A percentile compares a stretch with the other conserved stretches of the same genome.
These are phyloP conservation scores for Penicillium tannophilum DNA, from an alignment of 495 filamentous ascomycete genomes.

Conservation along the genomic window DNA sequence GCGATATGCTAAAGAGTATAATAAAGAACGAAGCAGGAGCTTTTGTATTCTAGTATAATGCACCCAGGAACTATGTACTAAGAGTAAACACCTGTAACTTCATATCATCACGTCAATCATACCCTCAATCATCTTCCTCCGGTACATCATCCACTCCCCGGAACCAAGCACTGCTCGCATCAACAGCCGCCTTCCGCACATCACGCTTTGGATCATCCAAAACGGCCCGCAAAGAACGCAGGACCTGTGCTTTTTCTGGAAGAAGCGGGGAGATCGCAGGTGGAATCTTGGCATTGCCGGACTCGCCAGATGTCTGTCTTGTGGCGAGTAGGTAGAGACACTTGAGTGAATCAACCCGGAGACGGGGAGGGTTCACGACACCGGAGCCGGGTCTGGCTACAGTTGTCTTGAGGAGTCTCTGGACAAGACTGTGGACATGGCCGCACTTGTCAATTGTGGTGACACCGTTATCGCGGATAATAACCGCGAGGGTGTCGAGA, in stretches of 20 bases:
- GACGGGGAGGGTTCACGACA: conserved; percentile 40
- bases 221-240: conserved; percentile 52
- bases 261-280: conserved; percentile 52
- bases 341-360: conserved; percentile 54
- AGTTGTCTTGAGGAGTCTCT: conserved; percentile 56
- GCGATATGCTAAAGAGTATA: neutral
- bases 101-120: neutral
- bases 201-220: conserved; percentile 69
- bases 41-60: conserved; percentile 4
- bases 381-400: conserved; percentile 14
- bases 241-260: conserved; percentile 58
- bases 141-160: conserved; percentile 61
- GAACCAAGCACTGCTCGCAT: conserved; percentile 67
- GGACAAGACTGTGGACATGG: conserved; percentile 61
- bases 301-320: conserved; percentile 26
- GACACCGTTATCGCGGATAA: conserved; percentile 60
- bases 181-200: conserved; percentile 69
- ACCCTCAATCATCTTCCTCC: conserved; percentile 52
- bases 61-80: neutral
- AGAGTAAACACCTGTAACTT: neutral
- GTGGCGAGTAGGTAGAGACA: conserved; percentile 60
- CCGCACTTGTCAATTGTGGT: conserved; percentile 53
- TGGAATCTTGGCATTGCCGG: conserved; percentile 35
- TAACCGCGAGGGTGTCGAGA: conserved; percentile 59
- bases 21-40: neutral